Conservation (phyloP, 345 rosid species). For the Eucalyptus tenuipes region DNA sequence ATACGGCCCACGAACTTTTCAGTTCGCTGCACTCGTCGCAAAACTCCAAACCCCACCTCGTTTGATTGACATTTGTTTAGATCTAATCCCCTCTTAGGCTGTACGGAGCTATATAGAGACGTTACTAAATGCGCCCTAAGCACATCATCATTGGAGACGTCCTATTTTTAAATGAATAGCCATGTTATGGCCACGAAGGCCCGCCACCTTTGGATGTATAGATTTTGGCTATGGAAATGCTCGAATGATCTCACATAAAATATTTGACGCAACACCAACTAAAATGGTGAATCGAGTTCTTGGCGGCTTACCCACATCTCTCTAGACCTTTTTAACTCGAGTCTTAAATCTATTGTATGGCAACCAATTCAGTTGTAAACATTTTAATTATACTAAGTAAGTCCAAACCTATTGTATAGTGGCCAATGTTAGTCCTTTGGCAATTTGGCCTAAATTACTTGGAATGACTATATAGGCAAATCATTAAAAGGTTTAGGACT, state of each 20-base stretch:
- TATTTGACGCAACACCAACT: neutral
- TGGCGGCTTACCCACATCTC: neutral
- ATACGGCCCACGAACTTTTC: neutral
- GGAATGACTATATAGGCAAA: too few relatives aligned
- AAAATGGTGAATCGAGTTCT: neutral
- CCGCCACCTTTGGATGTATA: neutral
- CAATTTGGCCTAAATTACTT: too few relatives aligned
- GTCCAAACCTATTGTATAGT: too few relatives aligned
- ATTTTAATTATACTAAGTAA: too few relatives aligned
- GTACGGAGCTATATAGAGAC: neutral
- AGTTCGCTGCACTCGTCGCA: neutral
- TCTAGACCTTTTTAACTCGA: neutral
- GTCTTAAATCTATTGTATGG: neutral
- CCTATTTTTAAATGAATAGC: neutral
- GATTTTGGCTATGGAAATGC: neutral
- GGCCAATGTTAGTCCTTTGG: too few relatives aligned
- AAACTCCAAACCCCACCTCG: neutral
- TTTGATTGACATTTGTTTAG: neutral
- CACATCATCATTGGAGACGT: neutral
- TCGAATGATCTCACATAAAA: neutral
- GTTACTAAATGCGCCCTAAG: too few relatives aligned
- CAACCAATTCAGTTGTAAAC: too few relatives aligned
- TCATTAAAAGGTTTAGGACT: rapidly evolving
- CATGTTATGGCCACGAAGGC: neutral
- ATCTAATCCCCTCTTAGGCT: neutral